phyloP scores from a whole-genome alignment of 2,329 filamentous ascomycete genomes.

The Proliferodiscus dingleyae region DNA sequence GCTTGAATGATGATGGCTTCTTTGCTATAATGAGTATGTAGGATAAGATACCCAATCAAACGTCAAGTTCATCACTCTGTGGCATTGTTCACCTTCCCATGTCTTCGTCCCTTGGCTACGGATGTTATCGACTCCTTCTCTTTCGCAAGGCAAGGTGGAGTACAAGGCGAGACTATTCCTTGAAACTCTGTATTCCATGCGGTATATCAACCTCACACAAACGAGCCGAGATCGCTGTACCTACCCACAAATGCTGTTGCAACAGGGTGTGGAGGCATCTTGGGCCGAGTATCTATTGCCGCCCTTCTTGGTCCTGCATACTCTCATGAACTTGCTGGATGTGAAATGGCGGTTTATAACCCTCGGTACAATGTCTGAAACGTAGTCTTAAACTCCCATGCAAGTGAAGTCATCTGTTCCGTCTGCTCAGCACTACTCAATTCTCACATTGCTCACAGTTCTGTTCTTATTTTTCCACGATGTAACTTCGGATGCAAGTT shows the following conservation, averaged over 20 bases:
- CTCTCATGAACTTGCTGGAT: not conserved
- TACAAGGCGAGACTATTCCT: slow-evolving; percentile 71
- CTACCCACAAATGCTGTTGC: slow-evolving; percentile 15
- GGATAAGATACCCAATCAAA: slow-evolving; percentile 5
- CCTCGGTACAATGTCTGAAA: slow-evolving; percentile 15
- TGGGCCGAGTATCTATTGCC: slow-evolving; percentile 16
- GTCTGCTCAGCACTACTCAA: not conserved
- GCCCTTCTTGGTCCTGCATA: not conserved
- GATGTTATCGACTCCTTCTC: not conserved
- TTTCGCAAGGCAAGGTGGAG: slow-evolving; percentile 68
- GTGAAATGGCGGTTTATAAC: slow-evolving; percentile 14
- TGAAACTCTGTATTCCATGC: slow-evolving; percentile 73
- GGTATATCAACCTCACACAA: slow-evolving; percentile 46
- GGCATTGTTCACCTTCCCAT: not conserved
- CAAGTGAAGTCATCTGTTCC: not conserved
- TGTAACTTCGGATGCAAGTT: too few species aligned
- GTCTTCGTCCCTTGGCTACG: not conserved
- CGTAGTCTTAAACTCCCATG: not conserved
- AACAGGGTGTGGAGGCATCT: slow-evolving; percentile 21
- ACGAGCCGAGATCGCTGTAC: slow-evolving; percentile 19
- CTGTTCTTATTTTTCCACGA: too few species aligned
- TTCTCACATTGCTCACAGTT: too few species aligned
- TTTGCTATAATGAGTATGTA: slow-evolving; percentile 1
- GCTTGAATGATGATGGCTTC: slow-evolving; percentile 1
- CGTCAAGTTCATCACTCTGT: not conserved